Conservation (phyloP, 1,284 basidiomycete species). For the Microbotryomycetes sp. region DNA sequence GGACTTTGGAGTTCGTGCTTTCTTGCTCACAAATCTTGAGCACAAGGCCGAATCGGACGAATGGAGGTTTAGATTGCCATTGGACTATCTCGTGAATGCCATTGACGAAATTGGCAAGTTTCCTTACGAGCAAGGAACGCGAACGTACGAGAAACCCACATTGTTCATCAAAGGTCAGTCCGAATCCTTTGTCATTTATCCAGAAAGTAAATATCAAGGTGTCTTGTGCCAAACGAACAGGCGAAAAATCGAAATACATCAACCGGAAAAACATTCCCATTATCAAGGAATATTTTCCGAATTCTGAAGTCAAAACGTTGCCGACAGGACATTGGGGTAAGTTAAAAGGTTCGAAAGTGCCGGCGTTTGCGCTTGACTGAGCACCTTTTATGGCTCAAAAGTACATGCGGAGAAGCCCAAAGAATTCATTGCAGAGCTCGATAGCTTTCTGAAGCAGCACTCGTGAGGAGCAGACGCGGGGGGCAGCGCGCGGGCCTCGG, state of each 20-base stretch:
- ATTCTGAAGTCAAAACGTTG: constrained; percentile 43
- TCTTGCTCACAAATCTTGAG: constrained; percentile 71
- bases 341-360: too few species aligned
- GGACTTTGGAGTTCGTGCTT: constrained; percentile 64
- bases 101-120: constrained; percentile 66
- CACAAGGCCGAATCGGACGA: constrained; percentile 37
- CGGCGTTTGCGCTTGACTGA: neutral
- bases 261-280: constrained; percentile 57
- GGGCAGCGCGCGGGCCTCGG: too few species aligned
- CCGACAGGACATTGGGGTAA: constrained; percentile 45
- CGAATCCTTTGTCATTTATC: neutral
- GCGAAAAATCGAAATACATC: constrained; percentile 63
- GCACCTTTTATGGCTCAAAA: neutral
- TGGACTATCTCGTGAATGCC: constrained; percentile 56
- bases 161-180: constrained; percentile 67
- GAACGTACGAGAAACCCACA: constrained; percentile 54
- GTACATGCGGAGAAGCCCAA: constrained; percentile 40
- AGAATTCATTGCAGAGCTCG: constrained; percentile 40
- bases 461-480: too few species aligned
- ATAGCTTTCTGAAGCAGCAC: constrained; percentile 34
- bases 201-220: neutral
- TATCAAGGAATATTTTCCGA: constrained; percentile 61
- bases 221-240: neutral
- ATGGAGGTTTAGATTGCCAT: constrained; percentile 62
- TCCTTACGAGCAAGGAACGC: constrained; percentile 52